Base-by-base conservation (phyloP, 2,329 filamentous ascomycete species). In the Pestalotiopsis sp. region DNA sequence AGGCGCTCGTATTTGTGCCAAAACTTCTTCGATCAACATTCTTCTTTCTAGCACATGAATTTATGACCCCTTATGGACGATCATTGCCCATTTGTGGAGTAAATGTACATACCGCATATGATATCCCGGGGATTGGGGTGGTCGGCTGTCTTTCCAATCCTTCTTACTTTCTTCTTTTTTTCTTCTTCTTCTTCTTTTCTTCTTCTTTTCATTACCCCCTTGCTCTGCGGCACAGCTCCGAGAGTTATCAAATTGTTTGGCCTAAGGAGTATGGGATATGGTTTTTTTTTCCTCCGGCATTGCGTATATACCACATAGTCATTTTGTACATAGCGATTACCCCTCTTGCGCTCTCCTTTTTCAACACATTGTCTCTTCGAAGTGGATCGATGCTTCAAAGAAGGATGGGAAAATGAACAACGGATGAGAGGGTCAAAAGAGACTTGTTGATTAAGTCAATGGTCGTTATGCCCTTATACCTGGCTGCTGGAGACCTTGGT, bases 71-170 rank as follows among this genome's bases (percentile, higher is more conserved):
- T n/a, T 62, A 36, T 38, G 59, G 59, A 40, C 12, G 20, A 11
- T 36, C 14, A 40, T 66, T 36, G 13, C 23, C 49, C n/a, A 31
- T 38, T 36, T 31, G 41, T 49, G 40, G 9, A 66, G 20, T 66
- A 66, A 27, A 66, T 58, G 64, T 66, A 66, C 27, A 66, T 66
- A 66, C 40, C 27, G 41, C 41, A 66, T n/a, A 66, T 66, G 64
- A 66, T 66, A 66, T 66, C 45, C 64, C 49, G 20, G 49, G 64
- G 64, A 36, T 23, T 23, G 40, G 41, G 64, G 45, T 27, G 45
- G 45, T 49, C 52, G 64, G 27, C 38, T 41, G 14, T 52, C 31
- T 36, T 36, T 36, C 31, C 31, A 36, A 36, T 52, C 25, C 14
- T 49, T 14, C 17, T 52, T 23, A 13, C 25, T 52, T 45, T 31